A percentile compares a stretch with the other conserved stretches of the same genome.
Conservation (phyloP, 345 rosid genomes). For the Cardamine resedifolia region DNA sequence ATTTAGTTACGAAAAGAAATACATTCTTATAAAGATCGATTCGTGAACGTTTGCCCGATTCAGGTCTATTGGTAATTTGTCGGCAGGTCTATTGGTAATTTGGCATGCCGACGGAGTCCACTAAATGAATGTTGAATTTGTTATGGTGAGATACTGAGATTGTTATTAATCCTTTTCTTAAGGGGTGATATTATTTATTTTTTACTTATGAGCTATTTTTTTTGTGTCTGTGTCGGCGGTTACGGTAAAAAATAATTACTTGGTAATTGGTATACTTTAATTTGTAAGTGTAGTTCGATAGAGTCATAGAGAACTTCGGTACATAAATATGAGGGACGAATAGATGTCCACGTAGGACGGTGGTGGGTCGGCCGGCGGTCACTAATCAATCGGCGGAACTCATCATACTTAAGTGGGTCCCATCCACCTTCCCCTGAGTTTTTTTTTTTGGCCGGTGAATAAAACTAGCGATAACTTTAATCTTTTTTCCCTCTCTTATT, state of each 20-base stretch:
- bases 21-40: neutral
- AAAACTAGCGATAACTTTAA: neutral
- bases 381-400: constrained; percentile 75
- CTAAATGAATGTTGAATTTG: neutral
- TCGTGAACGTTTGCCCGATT: neutral
- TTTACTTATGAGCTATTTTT: neutral
- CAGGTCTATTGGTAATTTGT: constrained; percentile 2
- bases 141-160: neutral
- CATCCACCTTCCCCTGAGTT: constrained; percentile 36
- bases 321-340: neutral
- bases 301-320: neutral
- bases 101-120: constrained; percentile 7
- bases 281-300: neutral
- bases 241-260: neutral
- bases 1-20: neutral
- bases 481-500: neutral
- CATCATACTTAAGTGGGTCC: constrained; percentile 55
- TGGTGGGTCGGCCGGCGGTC: constrained; percentile 77
- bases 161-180: neutral
- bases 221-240: constrained; percentile 17
- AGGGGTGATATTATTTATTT: neutral
- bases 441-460: constrained; percentile 37
- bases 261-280: neutral
- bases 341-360: constrained; percentile 76
- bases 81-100: constrained; percentile 4